phyloP scores from a whole-genome alignment of 495 filamentous ascomycete species.

The Endocarpon pusillum region DNA sequence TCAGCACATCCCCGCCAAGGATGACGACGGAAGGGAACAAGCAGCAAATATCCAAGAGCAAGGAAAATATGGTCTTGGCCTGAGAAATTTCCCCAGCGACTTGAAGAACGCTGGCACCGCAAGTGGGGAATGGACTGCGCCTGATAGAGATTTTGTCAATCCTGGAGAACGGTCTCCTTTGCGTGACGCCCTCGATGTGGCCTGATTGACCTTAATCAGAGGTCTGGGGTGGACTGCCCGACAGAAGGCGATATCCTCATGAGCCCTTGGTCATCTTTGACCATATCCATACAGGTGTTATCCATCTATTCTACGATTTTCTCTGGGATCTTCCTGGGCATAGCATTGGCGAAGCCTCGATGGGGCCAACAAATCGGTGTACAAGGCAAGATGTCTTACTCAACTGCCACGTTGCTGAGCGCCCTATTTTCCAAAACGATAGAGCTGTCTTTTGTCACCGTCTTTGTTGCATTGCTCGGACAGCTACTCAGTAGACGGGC shows the following conservation, averaged over 20 bases:
- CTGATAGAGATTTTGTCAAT: too few relatives aligned
- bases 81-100: too few relatives aligned
- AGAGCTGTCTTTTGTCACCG: conserved; percentile 59
- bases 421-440: conserved; percentile 54
- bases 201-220: too few relatives aligned
- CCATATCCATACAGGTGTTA: conserved; percentile 36
- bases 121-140: too few relatives aligned
- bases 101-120: too few relatives aligned
- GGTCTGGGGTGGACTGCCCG: background rate
- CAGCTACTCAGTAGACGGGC: conserved; percentile 53
- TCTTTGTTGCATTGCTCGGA: conserved; percentile 56
- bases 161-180: too few relatives aligned
- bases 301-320: conserved; percentile 50
- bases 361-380: conserved; percentile 37
- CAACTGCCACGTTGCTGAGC: conserved; percentile 42
- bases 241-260: background rate
- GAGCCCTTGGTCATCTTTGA: conserved; percentile 35
- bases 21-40: too few relatives aligned
- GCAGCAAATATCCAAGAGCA: too few relatives aligned
- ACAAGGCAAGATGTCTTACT: conserved; percentile 28
- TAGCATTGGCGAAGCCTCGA: conserved; percentile 39
- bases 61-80: too few relatives aligned
- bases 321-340: conserved; percentile 43
- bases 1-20: too few relatives aligned
- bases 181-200: too few relatives aligned